Conservation (phyloP, 2,329 filamentous ascomycete genomes). For the Fusarium burgessii region DNA sequence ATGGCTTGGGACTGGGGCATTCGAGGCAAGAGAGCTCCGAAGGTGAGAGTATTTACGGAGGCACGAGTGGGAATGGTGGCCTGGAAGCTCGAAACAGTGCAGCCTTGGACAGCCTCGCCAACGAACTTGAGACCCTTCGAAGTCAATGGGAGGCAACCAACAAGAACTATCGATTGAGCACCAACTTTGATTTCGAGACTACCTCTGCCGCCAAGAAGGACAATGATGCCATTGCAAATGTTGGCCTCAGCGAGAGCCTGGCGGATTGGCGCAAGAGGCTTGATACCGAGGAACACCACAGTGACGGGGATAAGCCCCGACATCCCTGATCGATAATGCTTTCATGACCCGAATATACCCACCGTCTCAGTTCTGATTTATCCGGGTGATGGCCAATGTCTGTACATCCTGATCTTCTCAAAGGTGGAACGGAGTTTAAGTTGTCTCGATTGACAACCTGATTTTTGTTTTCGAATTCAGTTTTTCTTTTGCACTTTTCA, state of each 20-base stretch:
- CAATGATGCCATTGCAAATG: slow-evolving; percentile 55
- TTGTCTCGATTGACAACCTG: slow-evolving; percentile 29
- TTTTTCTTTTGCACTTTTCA: slow-evolving; percentile 35
- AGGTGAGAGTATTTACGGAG: slow-evolving; percentile 72
- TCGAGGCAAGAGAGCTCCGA: slow-evolving; percentile 68
- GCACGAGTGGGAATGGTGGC: slow-evolving; percentile 48
- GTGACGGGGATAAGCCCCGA: slow-evolving; percentile 47
- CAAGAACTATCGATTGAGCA: slow-evolving; percentile 92
- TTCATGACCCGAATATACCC: slow-evolving; percentile 52
- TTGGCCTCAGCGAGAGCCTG: slow-evolving; percentile 76
- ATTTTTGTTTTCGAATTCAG: slow-evolving; percentile 32
- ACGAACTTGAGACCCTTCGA: slow-evolving; percentile 89
- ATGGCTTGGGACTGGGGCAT: slow-evolving; percentile 57
- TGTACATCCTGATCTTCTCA: slow-evolving; percentile 45
- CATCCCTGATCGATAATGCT: slow-evolving; percentile 47
- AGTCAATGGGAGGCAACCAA: slow-evolving; percentile 96
- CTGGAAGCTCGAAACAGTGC: slow-evolving; percentile 66
- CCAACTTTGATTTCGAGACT: slow-evolving; percentile 85
- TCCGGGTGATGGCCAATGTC: slow-evolving; percentile 36
- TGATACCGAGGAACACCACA: slow-evolving; percentile 64
- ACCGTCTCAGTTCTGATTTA: slow-evolving; percentile 43
- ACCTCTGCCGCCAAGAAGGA: slow-evolving; percentile 56
- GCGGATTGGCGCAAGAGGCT: slow-evolving; percentile 85
- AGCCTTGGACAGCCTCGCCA: slow-evolving; percentile 90
- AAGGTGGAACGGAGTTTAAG: slow-evolving; percentile 47